Conservation (phyloP, 768 basidiomycete species). For the Pilatotrama ljubarskyi region DNA sequence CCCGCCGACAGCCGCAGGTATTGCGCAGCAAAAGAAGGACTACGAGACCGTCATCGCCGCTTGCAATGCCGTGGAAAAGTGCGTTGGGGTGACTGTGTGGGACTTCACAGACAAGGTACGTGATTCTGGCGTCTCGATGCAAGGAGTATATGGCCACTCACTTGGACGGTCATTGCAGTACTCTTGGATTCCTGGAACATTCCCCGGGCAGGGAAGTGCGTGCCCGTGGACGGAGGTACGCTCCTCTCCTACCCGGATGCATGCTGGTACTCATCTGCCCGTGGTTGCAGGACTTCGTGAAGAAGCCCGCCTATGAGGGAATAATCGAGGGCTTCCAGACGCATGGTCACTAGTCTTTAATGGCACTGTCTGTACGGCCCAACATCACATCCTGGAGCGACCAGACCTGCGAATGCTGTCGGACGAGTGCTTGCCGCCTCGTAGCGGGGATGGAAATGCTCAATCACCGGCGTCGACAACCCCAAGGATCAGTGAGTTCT, state of each 20-base stretch:
- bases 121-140: not conserved
- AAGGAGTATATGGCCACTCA: not conserved
- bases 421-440: too few relatives aligned
- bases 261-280: not conserved
- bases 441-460: too few relatives aligned
- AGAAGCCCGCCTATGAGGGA: conserved; percentile 29
- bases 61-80: conserved; percentile 42
- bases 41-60: conserved; percentile 54
- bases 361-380: not conserved
- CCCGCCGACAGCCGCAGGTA: conserved; percentile 42
- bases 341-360: not conserved
- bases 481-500: too few relatives aligned
- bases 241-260: not conserved
- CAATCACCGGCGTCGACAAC: too few relatives aligned
- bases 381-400: too few relatives aligned
- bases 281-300: conserved; percentile 6
- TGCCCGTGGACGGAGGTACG: conserved; percentile 31
- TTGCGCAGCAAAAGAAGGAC: conserved; percentile 56
- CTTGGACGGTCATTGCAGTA: conserved; percentile 17
- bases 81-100: conserved; percentile 42
- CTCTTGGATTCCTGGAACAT: conserved; percentile 36
- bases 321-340: conserved; percentile 24
- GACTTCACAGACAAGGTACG: conserved; percentile 39
- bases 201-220: conserved; percentile 35
- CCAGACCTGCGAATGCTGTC: too few relatives aligned